Evolutionary conservation across 768 basidiomycete genomes (phyloP).

Genomic region (Lyophyllum shimeji): DNA sequence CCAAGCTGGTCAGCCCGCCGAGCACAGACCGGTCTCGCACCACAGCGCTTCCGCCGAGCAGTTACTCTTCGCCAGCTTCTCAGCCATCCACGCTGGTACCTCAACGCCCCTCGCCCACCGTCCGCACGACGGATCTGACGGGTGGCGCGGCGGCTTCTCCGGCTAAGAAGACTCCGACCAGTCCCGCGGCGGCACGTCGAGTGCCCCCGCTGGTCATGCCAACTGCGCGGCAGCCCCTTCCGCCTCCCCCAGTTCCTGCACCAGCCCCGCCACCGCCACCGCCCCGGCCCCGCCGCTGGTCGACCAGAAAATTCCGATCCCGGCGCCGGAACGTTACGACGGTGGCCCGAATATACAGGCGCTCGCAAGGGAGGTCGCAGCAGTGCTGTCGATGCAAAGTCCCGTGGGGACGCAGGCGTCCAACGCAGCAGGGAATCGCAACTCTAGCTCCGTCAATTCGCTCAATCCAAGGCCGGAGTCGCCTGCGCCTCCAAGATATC

Average conservation of each 20-base stretch:
- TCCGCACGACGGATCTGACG: neutral
- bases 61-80: neutral
- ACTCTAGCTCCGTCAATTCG: conserved; percentile 5
- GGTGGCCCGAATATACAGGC: conserved; percentile 19
- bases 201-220: neutral
- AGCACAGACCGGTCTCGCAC: neutral
- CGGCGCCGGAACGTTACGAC: neutral
- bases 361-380: conserved; percentile 30
- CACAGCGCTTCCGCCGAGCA: neutral
- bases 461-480: conserved; percentile 3
- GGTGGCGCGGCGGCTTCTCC: neutral
- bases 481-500: conserved; percentile 19
- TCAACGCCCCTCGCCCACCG: neutral
- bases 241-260: neutral
- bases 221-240: neutral
- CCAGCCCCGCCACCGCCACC: neutral
- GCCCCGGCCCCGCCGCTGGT: neutral
- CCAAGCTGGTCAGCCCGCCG: conserved; percentile 2
- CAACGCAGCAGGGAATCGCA: neutral
- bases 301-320: neutral
- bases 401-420: neutral
- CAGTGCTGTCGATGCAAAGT: conserved; percentile 22
- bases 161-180: neutral
- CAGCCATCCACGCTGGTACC: neutral
- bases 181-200: neutral